Conservation (phyloP, 257 asterid genomes). For the Nicotiana tabacum region DNA sequence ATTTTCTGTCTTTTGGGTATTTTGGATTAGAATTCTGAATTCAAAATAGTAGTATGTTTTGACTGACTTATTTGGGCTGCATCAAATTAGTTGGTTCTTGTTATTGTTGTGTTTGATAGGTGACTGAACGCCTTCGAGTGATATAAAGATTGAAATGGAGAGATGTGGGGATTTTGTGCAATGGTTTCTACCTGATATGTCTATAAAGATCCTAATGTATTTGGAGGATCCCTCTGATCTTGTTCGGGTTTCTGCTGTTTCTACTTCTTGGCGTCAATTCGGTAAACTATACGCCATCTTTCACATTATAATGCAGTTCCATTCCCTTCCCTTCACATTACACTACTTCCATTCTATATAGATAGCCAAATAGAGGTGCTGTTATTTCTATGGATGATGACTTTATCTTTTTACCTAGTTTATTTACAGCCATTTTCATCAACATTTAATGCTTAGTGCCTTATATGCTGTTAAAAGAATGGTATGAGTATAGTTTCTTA, state of each 20-base stretch:
- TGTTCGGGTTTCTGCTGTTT: conserved; percentile 58
- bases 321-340: neutral
- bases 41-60: neutral
- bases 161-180: conserved; percentile 43
- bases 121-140: neutral
- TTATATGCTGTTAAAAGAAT: neutral
- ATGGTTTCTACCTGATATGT: conserved; percentile 57
- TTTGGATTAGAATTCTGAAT: neutral
- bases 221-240: conserved; percentile 73
- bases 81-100: neutral
- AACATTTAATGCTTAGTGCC: neutral
- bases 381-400: neutral
- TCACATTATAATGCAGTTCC: neutral
- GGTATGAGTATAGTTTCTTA: neutral
- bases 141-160: conserved; percentile 30
- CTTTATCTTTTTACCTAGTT: neutral
- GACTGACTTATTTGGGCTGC: neutral
- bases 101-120: neutral
- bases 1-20: neutral
- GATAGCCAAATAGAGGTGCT: neutral
- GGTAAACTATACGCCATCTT: conserved; percentile 34
- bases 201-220: conserved; percentile 41
- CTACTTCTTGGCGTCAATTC: conserved; percentile 63
- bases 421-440: neutral
- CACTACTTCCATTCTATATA: neutral